Conservation (phyloP, 805 yeast genomes). For the Starmerella gropengiesseri region DNA sequence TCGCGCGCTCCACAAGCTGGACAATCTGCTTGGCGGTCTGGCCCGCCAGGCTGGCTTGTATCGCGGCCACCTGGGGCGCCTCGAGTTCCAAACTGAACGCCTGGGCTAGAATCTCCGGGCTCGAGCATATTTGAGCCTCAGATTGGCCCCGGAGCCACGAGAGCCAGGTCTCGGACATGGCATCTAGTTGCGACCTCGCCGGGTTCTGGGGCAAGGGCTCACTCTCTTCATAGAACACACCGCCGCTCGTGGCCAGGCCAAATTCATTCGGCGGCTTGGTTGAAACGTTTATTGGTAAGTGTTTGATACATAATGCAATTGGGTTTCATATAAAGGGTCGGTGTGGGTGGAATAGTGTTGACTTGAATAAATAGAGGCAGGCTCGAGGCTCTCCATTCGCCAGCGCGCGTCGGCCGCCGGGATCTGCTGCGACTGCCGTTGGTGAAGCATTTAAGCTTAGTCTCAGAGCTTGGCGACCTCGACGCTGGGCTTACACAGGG, state of each 20-base stretch:
- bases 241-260: too few relatives aligned
- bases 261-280: too few relatives aligned
- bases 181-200: background rate
- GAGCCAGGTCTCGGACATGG: constrained; percentile 15
- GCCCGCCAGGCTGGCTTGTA: constrained; percentile 31
- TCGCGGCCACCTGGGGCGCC: constrained; percentile 30
- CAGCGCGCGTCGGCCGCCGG: too few relatives aligned
- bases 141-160: constrained; percentile 1
- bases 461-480: constrained; percentile 1
- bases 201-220: too few relatives aligned
- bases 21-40: constrained; percentile 19
- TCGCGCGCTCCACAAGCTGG: constrained; percentile 24
- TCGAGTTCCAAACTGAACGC: constrained; percentile 28
- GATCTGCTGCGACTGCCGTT: too few relatives aligned
- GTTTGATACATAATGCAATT: too few relatives aligned
- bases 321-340: too few relatives aligned
- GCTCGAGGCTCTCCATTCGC: too few relatives aligned
- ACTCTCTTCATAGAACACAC: too few relatives aligned
- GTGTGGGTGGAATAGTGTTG: too few relatives aligned
- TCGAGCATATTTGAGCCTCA: constrained; percentile 9
- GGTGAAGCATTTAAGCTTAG: background rate
- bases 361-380: too few relatives aligned
- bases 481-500: constrained; percentile 10
- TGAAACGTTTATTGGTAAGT: too few relatives aligned
- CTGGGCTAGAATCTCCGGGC: constrained; percentile 16